Conservation (phyloP, 1,139 yeast species). For the Candida pseudocylindracea region DNA sequence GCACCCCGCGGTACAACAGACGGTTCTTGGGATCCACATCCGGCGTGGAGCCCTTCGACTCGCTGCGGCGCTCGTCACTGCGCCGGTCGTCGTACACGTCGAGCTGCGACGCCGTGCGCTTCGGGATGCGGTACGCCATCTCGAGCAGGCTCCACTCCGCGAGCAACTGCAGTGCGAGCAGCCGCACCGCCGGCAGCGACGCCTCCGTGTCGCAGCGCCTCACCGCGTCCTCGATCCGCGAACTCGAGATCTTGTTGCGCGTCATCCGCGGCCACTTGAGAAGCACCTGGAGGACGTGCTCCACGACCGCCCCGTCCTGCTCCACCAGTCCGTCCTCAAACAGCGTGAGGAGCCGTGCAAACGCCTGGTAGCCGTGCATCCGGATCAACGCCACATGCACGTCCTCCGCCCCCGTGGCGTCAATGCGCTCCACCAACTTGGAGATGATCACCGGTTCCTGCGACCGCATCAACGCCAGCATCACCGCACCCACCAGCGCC, state of each 20-base stretch:
- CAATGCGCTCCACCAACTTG: constrained; percentile 47
- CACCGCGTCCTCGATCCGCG: constrained; percentile 52
- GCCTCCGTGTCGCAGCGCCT: constrained; percentile 6
- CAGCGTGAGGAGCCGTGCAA: constrained; percentile 24
- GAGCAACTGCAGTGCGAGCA: constrained; percentile 21
- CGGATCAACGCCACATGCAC: constrained; percentile 41
- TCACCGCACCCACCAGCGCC: constrained; percentile 53
- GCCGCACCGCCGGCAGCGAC: constrained; percentile 8
- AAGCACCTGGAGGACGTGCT: constrained; percentile 7
- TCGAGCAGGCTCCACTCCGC: constrained; percentile 54
- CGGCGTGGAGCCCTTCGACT: too few species aligned
- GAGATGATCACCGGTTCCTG: constrained; percentile 46
- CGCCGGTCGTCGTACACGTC: not conserved
- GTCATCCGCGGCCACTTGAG: constrained; percentile 64
- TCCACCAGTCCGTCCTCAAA: constrained; percentile 11
- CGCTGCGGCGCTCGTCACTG: not conserved
- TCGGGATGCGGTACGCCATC: constrained; percentile 72
- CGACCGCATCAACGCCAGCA: constrained; percentile 62
- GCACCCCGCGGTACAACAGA: constrained; percentile 1
- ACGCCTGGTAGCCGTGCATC: constrained; percentile 74
- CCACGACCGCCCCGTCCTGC: constrained; percentile 24
- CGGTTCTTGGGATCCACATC: not conserved
- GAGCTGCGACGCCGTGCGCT: constrained; percentile 6
- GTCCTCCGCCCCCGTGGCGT: constrained; percentile 27
- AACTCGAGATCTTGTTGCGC: constrained; percentile 58